phyloP scores from a whole-genome alignment of 2,329 filamentous ascomycete species.

The Penicillium digitatum region DNA sequence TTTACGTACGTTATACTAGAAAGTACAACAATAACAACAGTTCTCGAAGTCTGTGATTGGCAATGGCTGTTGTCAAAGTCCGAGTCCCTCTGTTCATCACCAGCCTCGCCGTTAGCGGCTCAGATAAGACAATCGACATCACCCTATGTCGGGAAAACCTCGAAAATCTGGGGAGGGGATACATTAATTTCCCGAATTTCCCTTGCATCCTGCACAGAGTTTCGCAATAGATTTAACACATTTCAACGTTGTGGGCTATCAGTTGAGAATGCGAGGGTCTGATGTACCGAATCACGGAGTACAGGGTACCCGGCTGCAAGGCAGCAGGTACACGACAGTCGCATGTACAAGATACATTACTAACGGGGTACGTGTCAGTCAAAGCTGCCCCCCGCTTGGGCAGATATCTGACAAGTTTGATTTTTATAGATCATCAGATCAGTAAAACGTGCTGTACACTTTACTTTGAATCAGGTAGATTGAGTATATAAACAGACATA shows the following conservation, averaged over 20 bases:
- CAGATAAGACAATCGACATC: conserved; percentile 19
- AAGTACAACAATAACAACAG: not conserved
- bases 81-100: conserved; percentile 6
- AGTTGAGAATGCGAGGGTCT: conserved; percentile 8
- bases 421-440: not conserved
- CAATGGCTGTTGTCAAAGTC: not conserved
- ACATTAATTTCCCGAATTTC: conserved; percentile 6
- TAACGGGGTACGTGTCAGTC: not conserved
- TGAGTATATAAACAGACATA: not conserved
- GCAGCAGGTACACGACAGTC: not conserved
- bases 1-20: not conserved
- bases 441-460: not conserved
- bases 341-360: conserved; percentile 6
- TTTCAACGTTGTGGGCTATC: conserved; percentile 10
- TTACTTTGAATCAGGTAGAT: not conserved
- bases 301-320: not conserved
- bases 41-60: not conserved
- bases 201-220: conserved; percentile 13
- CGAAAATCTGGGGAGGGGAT: not conserved
- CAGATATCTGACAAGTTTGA: not conserved
- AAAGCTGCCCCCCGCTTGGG: not conserved
- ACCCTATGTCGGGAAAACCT: conserved; percentile 4
- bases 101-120: conserved; percentile 11
- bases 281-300: not conserved
- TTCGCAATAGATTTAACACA: not conserved